These are phyloP conservation scores for Coffea humblotiana DNA, from an alignment of 305 asterid species.

Conservation along the genomic window DNA sequence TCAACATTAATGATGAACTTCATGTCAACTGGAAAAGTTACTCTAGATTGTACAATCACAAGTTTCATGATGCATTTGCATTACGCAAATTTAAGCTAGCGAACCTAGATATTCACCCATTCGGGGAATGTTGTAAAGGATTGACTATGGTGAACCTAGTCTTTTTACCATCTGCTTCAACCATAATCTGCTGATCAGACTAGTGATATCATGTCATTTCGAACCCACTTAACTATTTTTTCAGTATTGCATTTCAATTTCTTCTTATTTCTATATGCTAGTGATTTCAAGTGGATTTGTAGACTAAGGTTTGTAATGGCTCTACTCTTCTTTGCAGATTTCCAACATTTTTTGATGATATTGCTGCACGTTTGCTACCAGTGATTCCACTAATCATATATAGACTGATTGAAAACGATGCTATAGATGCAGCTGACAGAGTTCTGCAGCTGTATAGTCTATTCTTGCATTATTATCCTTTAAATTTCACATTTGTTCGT, in stretches of 20 bases:
- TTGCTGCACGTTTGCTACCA: conserved; percentile 95
- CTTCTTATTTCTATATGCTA: background rate
- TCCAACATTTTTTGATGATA: conserved; percentile 96
- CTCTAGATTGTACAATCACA: background rate
- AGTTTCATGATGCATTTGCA: background rate
- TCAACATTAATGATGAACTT: background rate
- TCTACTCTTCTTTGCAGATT: conserved; percentile 50
- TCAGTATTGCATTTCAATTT: background rate
- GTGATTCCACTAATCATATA: conserved; percentile 84
- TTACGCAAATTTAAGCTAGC: no score
- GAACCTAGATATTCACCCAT: background rate
- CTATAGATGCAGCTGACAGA: conserved; percentile 92
- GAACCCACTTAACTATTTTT: background rate
- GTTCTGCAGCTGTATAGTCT: conserved; percentile 73
- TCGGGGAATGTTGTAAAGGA: background rate
- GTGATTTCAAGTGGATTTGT: background rate
- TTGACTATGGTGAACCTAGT: background rate
- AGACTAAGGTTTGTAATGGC: conserved; percentile 7
- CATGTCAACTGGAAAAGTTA: background rate
- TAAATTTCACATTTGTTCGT: conserved; percentile 93
- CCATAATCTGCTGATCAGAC: background rate
- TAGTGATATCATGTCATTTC: background rate
- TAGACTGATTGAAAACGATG: conserved; percentile 88
- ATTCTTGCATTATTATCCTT: conserved; percentile 87
- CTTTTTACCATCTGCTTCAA: background rate